Evolutionary conservation across 2,329 filamentous ascomycete genomes (phyloP).

Genomic region (Huntiella moniliformis): DNA sequence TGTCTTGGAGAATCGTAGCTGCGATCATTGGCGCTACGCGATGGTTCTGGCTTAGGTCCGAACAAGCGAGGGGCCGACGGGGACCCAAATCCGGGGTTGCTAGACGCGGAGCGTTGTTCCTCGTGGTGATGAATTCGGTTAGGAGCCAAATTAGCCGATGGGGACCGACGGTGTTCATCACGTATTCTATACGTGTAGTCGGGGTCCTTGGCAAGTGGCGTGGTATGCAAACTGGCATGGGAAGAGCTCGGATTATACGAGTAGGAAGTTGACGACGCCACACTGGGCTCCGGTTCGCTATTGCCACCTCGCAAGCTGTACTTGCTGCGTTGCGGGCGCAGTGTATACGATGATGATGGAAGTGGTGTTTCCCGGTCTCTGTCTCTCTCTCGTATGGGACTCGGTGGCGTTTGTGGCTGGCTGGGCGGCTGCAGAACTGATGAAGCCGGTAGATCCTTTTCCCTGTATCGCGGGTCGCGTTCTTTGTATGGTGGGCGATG

Average conservation of each 20-base stretch:
- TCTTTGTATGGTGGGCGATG: conserved; percentile 1
- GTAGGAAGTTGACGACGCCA: conserved; percentile 1
- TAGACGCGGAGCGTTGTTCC: conserved; percentile 6
- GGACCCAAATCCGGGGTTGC: conserved; percentile 7
- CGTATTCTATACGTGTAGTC: conserved; percentile 2
- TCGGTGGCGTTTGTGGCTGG: conserved; percentile 6
- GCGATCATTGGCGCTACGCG: conserved; percentile 1
- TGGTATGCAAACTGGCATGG: not conserved
- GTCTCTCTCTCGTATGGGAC: conserved; percentile 2
- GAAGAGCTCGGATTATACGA: conserved; percentile 7
- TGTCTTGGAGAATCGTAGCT: conserved; percentile 4
- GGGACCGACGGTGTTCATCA: conserved; percentile 4
- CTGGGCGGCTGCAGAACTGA: not conserved
- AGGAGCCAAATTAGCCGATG: conserved; percentile 3
- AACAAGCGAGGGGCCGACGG: conserved; percentile 7
- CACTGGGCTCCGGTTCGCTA: conserved; percentile 2
- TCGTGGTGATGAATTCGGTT: conserved; percentile 5
- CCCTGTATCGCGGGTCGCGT: conserved; percentile 1
- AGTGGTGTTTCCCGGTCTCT: conserved; percentile 2
- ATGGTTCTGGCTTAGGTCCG: conserved; percentile 11
- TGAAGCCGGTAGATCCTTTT: conserved; percentile 5
- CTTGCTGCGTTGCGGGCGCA: conserved; percentile 5
- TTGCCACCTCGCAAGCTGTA: conserved; percentile 3
- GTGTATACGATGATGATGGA: conserved; percentile 2
- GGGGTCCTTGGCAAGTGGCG: conserved; percentile 1